phyloP scores from a whole-genome alignment of 257 asterid genomes.

The Nemophila menziesii region DNA sequence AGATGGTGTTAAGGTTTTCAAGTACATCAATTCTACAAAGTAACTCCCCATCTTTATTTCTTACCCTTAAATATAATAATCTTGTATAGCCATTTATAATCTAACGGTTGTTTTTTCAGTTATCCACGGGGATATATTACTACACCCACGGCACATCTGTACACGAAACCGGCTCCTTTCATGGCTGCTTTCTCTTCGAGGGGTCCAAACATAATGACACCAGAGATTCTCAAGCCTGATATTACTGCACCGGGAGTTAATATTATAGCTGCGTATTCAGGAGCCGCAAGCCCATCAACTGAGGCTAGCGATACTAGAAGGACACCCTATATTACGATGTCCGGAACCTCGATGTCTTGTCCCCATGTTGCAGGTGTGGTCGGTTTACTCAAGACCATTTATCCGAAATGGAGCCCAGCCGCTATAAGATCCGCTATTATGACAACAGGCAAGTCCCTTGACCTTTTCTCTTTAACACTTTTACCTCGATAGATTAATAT shows the following conservation, averaged over 20 bases:
- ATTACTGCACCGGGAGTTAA: conserved; percentile 59
- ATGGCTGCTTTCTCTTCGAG: conserved; percentile 64
- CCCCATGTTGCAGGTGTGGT: conserved; percentile 60
- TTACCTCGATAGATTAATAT: background rate
- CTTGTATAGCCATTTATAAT: no score
- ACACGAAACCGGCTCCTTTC: conserved; percentile 40
- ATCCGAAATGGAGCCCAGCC: conserved; percentile 58
- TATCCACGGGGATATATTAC: conserved; percentile 33
- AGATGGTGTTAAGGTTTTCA: conserved; percentile 26
- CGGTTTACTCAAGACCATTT: conserved; percentile 36
- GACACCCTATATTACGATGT: conserved; percentile 14
- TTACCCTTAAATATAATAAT: background rate
- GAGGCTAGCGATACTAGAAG: conserved; percentile 15
- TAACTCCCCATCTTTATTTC: background rate
- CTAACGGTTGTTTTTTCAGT: conserved; percentile 13
- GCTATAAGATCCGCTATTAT: conserved; percentile 57
- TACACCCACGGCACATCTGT: conserved; percentile 14
- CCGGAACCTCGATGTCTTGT: conserved; percentile 66
- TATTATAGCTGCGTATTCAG: conserved; percentile 39
- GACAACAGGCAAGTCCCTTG: conserved; percentile 28
- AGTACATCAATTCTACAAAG: conserved; percentile 33
- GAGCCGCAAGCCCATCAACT: conserved; percentile 17
- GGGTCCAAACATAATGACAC: conserved; percentile 48
- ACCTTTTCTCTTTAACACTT: background rate
- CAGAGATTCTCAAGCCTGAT: conserved; percentile 69